Evolutionary conservation across 768 basidiomycete species (phyloP).

Genomic region (Hydnomerulius pinastri): DNA sequence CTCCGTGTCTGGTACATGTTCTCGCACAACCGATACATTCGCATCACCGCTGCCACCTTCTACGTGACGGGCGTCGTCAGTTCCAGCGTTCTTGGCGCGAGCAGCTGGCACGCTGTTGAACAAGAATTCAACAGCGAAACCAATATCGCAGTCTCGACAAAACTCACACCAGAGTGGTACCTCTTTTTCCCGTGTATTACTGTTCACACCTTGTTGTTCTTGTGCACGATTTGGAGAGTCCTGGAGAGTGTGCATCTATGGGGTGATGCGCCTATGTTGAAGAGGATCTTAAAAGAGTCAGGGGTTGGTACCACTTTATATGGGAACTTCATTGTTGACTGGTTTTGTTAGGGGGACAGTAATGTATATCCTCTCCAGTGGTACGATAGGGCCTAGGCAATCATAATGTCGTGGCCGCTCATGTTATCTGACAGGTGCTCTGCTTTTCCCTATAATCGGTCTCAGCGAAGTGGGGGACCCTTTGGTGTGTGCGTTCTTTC

Average conservation of each 20-base stretch:
- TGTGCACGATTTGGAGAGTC: slow-evolving; percentile 37
- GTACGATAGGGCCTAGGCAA: not conserved
- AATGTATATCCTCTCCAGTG: slow-evolving; percentile 4
- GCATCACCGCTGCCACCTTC: slow-evolving; percentile 28
- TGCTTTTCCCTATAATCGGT: not conserved
- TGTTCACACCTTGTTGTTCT: slow-evolving; percentile 36
- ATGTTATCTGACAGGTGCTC: not conserved
- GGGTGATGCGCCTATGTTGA: slow-evolving; percentile 33
- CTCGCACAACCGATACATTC: slow-evolving; percentile 29
- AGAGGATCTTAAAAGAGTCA: slow-evolving; percentile 43
- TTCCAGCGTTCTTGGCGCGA: slow-evolving; percentile 35
- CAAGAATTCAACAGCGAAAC: not conserved
- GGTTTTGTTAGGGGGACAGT: not conserved
- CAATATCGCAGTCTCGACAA: not conserved
- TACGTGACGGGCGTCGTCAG: slow-evolving; percentile 32
- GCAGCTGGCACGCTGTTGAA: slow-evolving; percentile 38
- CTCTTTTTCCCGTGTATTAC: not conserved
- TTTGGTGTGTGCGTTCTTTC: not conserved
- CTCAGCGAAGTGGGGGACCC: not conserved
- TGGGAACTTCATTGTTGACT: not conserved
- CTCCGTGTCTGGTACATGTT: slow-evolving; percentile 46
- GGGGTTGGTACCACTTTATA: slow-evolving; percentile 6
- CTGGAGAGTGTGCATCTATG: slow-evolving; percentile 34
- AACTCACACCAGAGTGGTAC: not conserved
- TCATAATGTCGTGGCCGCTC: not conserved